Evolutionary conservation across 805 yeast genomes (phyloP).

Genomic region (Grigorovia jiainica): DNA sequence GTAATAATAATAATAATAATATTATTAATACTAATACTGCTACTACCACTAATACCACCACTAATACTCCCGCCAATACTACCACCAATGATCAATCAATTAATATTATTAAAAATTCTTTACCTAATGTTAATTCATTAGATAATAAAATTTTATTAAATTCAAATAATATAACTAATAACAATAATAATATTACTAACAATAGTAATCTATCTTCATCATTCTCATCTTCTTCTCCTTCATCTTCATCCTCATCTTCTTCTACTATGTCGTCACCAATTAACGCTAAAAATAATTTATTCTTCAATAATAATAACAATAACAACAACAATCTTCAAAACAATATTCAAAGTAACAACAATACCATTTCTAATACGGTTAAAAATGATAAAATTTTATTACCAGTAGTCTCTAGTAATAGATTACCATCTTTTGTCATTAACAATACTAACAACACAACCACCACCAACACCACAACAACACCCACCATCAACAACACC

Average conservation of each 20-base stretch:
- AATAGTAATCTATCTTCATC: no score
- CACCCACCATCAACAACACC: no score
- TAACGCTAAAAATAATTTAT: background rate
- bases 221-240: background rate
- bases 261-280: background rate
- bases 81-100: no score
- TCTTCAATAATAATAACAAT: background rate
- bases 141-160: no score
- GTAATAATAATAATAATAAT: no score
- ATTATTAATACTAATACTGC: background rate
- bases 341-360: background rate
- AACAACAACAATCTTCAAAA: background rate
- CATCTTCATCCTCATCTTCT: background rate
- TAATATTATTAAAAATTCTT: no score
- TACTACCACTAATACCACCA: background rate
- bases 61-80: background rate
- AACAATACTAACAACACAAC: no score
- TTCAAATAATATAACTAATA: no score
- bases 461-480: no score
- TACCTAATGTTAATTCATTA: no score
- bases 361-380: background rate
- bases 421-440: background rate
- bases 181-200: no score
- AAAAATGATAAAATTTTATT: no score
- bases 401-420: background rate